Percentiles rank a stretch among this genome's conserved stretches.
Evolutionary conservation across 495 filamentous ascomycete genomes (phyloP).

Genomic region (Penicillium cinerascens): DNA sequence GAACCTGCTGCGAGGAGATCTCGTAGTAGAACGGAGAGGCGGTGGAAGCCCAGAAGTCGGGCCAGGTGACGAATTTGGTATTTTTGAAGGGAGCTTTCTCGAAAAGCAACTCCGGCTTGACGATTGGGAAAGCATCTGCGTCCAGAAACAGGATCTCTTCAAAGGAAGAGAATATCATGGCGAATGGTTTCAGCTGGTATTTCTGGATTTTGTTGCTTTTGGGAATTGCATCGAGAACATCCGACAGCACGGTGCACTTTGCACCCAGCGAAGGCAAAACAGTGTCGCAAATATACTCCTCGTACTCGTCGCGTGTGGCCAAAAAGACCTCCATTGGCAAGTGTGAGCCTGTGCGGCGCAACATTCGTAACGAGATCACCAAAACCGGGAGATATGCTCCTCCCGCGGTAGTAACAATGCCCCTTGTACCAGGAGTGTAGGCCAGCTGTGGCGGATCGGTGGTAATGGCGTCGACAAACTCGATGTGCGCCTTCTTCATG

Average conservation of each 20-base stretch:
- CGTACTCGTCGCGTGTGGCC: constrained; percentile 41
- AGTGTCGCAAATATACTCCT: constrained; percentile 45
- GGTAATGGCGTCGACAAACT: constrained; percentile 36
- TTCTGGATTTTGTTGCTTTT: constrained; percentile 26
- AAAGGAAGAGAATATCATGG: constrained; percentile 54
- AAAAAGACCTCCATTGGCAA: constrained; percentile 56
- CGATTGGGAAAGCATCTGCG: constrained; percentile 47
- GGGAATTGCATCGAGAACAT: constrained; percentile 23
- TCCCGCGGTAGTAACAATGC: constrained; percentile 42
- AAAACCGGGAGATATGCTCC: constrained; percentile 39
- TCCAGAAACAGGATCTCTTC: constrained; percentile 55
- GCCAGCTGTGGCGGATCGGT: constrained; percentile 31
- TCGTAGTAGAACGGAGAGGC: constrained; percentile 46
- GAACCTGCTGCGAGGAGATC: constrained; percentile 39
- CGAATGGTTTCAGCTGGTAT: constrained; percentile 53
- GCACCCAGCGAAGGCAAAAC: constrained; percentile 47
- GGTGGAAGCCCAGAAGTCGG: constrained; percentile 53
- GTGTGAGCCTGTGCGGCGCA: constrained; percentile 48
- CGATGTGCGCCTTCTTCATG: constrained; percentile 31
- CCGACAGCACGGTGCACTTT: constrained; percentile 42
- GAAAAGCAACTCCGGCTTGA: constrained; percentile 46
- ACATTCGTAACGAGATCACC: constrained; percentile 49
- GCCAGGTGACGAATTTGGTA: constrained; percentile 49
- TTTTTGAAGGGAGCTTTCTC: constrained; percentile 41
- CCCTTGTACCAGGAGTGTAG: constrained; percentile 35